Evolutionary conservation across 768 basidiomycete species (phyloP).

Genomic region (Leucosporidium yakuticum): DNA sequence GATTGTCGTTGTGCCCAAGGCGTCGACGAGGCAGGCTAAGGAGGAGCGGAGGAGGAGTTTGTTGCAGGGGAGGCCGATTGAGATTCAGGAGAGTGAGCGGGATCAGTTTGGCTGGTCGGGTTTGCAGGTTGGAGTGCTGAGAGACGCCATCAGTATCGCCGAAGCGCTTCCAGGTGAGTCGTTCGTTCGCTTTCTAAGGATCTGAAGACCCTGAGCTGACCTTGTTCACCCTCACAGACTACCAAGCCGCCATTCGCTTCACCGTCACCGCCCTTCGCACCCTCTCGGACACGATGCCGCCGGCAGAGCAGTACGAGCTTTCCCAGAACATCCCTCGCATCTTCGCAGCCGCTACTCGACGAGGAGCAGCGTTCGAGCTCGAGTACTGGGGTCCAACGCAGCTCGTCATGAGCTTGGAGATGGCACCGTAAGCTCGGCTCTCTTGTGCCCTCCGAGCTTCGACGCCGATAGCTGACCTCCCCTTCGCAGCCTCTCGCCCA

Average conservation of each 20-base stretch:
- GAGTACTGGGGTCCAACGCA: conserved; percentile 79
- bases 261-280: conserved; percentile 78
- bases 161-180: conserved; percentile 84
- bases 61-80: conserved; percentile 15
- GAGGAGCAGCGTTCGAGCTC: conserved; percentile 65
- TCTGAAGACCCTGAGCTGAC: background rate
- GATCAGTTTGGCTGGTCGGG: conserved; percentile 81
- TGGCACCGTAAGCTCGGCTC: conserved; percentile 52
- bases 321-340: conserved; percentile 31
- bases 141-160: conserved; percentile 84
- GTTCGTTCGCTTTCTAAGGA: background rate
- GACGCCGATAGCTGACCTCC: background rate
- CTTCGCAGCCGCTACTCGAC: conserved; percentile 63
- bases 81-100: conserved; percentile 10
- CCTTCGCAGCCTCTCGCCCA: conserved; percentile 57
- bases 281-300: conserved; percentile 61
- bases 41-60: conserved; percentile 18
- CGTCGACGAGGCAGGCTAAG: conserved; percentile 6
- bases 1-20: conserved; percentile 54
- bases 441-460: background rate
- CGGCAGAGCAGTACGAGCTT: conserved; percentile 61
- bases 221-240: conserved; percentile 52
- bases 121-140: conserved; percentile 83
- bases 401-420: conserved; percentile 69
- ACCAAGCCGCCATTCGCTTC: conserved; percentile 76